Base-by-base conservation (phyloP, 768 basidiomycete genomes). In the Saitozyma podzolica region DNA sequence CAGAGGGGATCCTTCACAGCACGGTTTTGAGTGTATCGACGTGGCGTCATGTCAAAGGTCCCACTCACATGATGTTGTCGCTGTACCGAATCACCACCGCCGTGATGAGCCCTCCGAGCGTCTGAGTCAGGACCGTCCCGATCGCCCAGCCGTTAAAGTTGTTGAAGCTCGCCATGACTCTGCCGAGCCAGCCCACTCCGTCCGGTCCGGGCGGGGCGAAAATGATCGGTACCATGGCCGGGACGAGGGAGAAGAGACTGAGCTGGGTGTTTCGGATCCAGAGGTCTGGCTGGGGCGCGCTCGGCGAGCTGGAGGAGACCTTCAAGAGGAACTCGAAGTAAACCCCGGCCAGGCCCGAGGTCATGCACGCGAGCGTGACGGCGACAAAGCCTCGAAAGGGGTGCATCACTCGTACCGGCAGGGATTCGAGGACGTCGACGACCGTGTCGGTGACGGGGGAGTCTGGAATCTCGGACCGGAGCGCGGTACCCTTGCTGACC, bases 321-420 rank as follows among this genome's bases (percentile, higher is more conserved):
- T 95, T 98, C 67, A 94, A 83, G 42, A 93, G 92, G 89, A 95
- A 93, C 82, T 98, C 95, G 69, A 98, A 98, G 81, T 98, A 98
- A 37, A 97, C 94, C 7, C 94, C 94, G 0, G 94, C 94, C 50
- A 98, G 86, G 29, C 95, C 95, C 0, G 92, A 95, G 0, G 94
- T 96, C 77, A 95, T 87, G 82, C 95, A 98, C 0, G 95, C 93
- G 13, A 88, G 86, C 8, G 86, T 84, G 56, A 98, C 94, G 1
- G 95, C 95, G 53, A 89, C 74, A 80, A 98, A 94, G 0, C 95
- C 95, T 65, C 86, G 91, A 63, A 89, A 76, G 9, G 88, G 86
- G 65, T 87, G 85, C 91, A 96, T 94, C 42, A 6, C 84, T 5
- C 29, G 29, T 29, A 29, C 29, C 5, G 37, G 83, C 63, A 77